Evolutionary conservation across 2,329 filamentous ascomycete species (phyloP), one percentile per base, ranked within the genome.

Genomic region (Mycogone perniciosa): DNA sequence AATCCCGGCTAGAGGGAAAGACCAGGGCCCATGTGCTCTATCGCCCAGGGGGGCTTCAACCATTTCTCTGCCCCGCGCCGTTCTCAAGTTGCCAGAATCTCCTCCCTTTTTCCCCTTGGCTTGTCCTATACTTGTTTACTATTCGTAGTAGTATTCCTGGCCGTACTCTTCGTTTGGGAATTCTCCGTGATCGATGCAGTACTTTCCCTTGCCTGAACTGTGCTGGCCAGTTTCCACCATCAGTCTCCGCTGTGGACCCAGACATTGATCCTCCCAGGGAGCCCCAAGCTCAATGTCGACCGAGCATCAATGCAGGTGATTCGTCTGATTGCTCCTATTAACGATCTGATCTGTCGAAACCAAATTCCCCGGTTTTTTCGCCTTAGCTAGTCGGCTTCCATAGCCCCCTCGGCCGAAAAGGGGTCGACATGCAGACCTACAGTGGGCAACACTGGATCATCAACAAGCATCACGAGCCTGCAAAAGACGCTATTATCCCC

Each of bases 41-140:
- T 42, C 31, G 48, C 33, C 51, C 51, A 53, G 51, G 51, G 47
- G 31, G 13, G 48, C 48, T 53, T 48, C 41, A 47, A 51, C 51
- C 51, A 44, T 47, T 53, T 35, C 30, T 45, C 43, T 53, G 47
- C 51, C 51, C 51, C 51, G 51, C 50, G 50, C 51, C 42, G 44
- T 46, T 53, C 35, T 41, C 46, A 42, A 31, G 51, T 49, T 49
- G 29, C 42, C 31, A 42, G 39, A 53, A 44, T 46, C 49, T 49
- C 51, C 51, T 53, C 51, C 47, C 39, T 49, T 50, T 53, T 47
- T 42, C 31, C 35, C 33, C 43, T 43, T 34, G 39, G 43, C 44
- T 44, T 47, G 41, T 38, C 20, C 20, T n/a, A 9, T n/a, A 9
- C 34, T 37, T 37, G 9, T 37, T 37, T n/a, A 37, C n/a, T 20